Evolutionary conservation across 148 eudicot species (phyloP).

Genomic region (Cornus controversa): DNA sequence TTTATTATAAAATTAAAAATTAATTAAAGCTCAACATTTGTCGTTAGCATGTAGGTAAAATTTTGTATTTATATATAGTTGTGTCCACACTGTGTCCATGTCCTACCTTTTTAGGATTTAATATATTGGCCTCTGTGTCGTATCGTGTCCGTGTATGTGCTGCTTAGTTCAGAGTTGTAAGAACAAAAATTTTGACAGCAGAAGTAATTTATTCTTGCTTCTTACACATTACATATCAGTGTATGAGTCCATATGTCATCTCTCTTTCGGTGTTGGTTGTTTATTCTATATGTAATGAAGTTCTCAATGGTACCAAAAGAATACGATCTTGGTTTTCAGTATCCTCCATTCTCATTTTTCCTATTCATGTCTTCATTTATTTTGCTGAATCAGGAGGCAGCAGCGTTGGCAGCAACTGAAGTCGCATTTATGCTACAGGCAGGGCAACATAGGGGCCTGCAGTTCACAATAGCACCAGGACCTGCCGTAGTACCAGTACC

Average conservation of each 20-base stretch:
- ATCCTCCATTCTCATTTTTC: neutral
- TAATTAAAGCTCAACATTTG: too few species aligned
- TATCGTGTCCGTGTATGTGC: neutral
- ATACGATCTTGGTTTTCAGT: neutral
- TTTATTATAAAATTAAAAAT: too few species aligned
- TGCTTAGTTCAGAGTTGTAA: too few species aligned
- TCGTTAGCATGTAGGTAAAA: too few species aligned
- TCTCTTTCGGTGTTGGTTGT: neutral
- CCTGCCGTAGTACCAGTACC: slow-evolving; percentile 18
- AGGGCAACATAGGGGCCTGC: slow-evolving; percentile 63
- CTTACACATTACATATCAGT: too few species aligned
- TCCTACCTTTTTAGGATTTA: neutral
- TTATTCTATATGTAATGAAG: neutral
- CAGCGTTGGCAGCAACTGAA: slow-evolving; percentile 63
- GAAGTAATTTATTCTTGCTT: too few species aligned
- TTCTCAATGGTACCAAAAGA: neutral
- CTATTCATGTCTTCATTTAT: neutral
- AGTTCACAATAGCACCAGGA: slow-evolving; percentile 57
- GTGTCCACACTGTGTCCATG: too few species aligned
- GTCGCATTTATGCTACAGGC: slow-evolving; percentile 75
- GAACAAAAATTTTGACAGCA: too few species aligned
- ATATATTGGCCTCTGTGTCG: neutral
- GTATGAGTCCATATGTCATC: too few species aligned
- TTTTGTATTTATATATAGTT: too few species aligned
- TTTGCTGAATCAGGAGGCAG: slow-evolving; percentile 59